Percentiles rank a stretch among this genome's conserved stretches.
Conservation (phyloP, 306 rosid species). For the Amphicarpaea edgeworthii region DNA sequence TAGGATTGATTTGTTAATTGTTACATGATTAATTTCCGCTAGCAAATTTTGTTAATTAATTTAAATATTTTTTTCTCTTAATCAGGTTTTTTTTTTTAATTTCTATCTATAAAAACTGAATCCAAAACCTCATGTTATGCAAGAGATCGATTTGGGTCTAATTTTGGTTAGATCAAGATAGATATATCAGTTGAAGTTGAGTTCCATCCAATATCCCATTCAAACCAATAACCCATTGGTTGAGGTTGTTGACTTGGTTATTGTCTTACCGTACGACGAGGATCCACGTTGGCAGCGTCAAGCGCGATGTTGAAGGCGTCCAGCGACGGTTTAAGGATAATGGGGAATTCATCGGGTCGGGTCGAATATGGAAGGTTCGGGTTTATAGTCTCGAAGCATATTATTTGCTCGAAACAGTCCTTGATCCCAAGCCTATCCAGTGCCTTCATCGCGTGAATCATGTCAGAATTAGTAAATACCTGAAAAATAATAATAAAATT, state of each 20-base stretch:
- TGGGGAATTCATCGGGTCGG: conserved; percentile 75
- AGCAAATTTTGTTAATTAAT: too few species aligned
- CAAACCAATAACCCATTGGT: too few species aligned
- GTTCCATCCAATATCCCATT: too few species aligned
- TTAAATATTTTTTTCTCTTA: too few species aligned
- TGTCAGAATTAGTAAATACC: conserved; percentile 90
- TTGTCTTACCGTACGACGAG: conserved; percentile 67
- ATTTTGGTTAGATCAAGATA: too few species aligned
- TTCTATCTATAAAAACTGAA: too few species aligned
- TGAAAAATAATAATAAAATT: conserved; percentile 23
- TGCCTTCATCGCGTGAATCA: conserved; percentile 68
- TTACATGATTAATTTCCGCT: too few species aligned
- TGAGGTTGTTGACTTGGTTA: background rate
- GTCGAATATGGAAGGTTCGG: conserved; percentile 68
- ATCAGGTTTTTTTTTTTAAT: too few species aligned
- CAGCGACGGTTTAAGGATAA: conserved; percentile 77
- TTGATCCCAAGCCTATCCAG: conserved; percentile 65
- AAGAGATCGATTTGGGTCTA: too few species aligned
- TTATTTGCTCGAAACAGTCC: conserved; percentile 77
- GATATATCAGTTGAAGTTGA: too few species aligned
- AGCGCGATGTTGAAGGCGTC: conserved; percentile 72
- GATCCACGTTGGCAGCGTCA: conserved; percentile 65
- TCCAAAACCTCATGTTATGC: too few species aligned
- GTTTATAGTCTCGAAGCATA: conserved; percentile 90
- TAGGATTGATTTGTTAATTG: too few species aligned